Base-by-base conservation (phyloP, 441 rosid genomes). In the Flueggea neowawraea region DNA sequence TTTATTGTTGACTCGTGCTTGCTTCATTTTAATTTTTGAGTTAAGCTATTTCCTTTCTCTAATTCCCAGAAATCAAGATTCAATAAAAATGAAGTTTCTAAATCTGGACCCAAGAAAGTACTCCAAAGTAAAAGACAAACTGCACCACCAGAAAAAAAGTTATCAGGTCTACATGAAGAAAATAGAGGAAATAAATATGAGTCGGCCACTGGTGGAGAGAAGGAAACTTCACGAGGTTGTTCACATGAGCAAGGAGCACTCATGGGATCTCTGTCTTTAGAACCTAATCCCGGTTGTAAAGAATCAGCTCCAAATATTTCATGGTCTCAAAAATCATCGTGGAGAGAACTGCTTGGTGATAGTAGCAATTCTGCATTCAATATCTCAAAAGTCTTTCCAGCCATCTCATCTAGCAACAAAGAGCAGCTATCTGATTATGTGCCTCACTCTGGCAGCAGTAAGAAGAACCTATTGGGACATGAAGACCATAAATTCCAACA, bases 271-370 rank as follows among this genome's bases (percentile, higher is more conserved):
- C 69, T 68, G 68, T 49, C 31, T 39, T 33, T 52, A 54, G 81
- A 68, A 68, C 61, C 69, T 12, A 53, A 62, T 54, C 50, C 58
- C 56, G 69, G 51, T 32, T 49, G 50, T 69, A 73, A 69, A 64
- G 74, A 14, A 50, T 69, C 73, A 10, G 63, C 11, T 64, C 58
- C 75, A 50, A 67, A 54, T 64, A 41, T 69, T 55, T 71, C 73
- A 56, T 78, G 87, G 87, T 77, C 91, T 63, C 91, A 85, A 64
- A 88, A 83, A 69, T 81, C 87, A 55, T 85, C 97, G 7, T 91
- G 91, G 90, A 82, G 66, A 73, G 75, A 79, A 62, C 91, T 88
- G 73, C 71, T 87, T 55, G 87, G 80, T 53, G 77, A 64, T 74
- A 78, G 62, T 57, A 66, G 58, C 70, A 69, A 67, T 36, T 68